These are phyloP conservation scores for Lasiodiplodia gonubiensis DNA, from an alignment of 2,329 filamentous ascomycete species.

Conservation along the genomic window DNA sequence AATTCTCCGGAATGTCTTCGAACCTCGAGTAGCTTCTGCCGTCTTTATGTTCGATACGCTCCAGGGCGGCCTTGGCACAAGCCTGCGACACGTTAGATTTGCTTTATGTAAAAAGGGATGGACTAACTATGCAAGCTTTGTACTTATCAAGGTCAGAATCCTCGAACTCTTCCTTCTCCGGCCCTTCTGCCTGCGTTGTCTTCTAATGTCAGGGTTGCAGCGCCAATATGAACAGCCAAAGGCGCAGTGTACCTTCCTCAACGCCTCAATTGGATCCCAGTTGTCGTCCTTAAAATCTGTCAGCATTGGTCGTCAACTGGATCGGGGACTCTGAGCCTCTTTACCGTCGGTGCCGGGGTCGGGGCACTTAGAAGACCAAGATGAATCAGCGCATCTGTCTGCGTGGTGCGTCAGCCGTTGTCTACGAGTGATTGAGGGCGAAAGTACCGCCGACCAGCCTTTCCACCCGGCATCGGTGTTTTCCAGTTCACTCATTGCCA, in stretches of 20 bases:
- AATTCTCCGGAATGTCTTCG: slow-evolving; percentile 5
- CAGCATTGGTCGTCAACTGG: background rate
- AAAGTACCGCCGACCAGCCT: background rate
- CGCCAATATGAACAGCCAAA: background rate
- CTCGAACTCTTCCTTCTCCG: background rate
- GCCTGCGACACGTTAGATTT: background rate
- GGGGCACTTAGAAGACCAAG: background rate
- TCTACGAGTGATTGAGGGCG: background rate
- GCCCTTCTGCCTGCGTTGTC: background rate
- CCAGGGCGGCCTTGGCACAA: background rate
- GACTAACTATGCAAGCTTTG: background rate
- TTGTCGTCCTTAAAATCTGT: background rate
- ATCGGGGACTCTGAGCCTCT: background rate
- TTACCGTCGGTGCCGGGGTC: background rate
- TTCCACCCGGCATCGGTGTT: background rate
- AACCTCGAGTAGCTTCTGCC: slow-evolving; percentile 3
- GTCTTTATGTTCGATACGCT: background rate
- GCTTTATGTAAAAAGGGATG: background rate
- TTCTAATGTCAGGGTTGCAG: background rate
- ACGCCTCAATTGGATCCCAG: background rate
- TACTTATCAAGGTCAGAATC: background rate
- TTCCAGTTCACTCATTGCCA: background rate
- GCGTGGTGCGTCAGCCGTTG: background rate
- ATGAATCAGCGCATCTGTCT: slow-evolving; percentile 2
- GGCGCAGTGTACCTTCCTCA: background rate